Evolutionary conservation across 177 flowering plant genomes (phyloP).

Genomic region (Vitis hybrid): DNA sequence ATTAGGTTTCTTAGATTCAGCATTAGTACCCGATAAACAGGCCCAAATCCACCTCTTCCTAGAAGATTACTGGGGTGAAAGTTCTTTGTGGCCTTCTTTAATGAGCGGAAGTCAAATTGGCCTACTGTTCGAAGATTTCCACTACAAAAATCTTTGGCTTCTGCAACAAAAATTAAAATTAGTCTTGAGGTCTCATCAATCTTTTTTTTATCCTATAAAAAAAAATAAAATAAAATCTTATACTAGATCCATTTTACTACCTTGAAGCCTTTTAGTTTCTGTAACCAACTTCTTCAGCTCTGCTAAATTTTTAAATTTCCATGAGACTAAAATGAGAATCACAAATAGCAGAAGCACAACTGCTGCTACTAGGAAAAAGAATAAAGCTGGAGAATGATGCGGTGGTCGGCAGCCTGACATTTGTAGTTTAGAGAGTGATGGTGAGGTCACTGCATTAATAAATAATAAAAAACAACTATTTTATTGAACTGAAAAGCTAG

Average conservation of each 20-base stretch:
- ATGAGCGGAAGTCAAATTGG: constrained; percentile 41
- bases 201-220: background rate
- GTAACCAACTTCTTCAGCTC: constrained; percentile 21
- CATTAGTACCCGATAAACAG: constrained; percentile 58
- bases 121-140: constrained; percentile 53
- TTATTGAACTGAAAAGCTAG: too few species aligned
- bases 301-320: constrained; percentile 28
- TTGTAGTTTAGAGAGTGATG: constrained; percentile 4
- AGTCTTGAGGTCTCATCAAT: background rate
- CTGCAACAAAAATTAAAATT: constrained; percentile 17
- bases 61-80: constrained; percentile 51
- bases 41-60: constrained; percentile 78
- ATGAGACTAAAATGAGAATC: constrained; percentile 31
- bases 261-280: constrained; percentile 17
- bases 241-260: constrained; percentile 15
- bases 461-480: too few species aligned
- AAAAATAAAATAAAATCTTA: background rate
- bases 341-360: constrained; percentile 33
- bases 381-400: constrained; percentile 15
- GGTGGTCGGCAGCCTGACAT: background rate
- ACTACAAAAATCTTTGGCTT: constrained; percentile 34
- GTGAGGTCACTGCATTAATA: constrained; percentile 1
- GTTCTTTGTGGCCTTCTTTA: constrained; percentile 69
- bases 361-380: constrained; percentile 42
- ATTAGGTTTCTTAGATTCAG: background rate